phyloP scores from a whole-genome alignment of 805 yeast genomes.

The Candida boidinii region DNA sequence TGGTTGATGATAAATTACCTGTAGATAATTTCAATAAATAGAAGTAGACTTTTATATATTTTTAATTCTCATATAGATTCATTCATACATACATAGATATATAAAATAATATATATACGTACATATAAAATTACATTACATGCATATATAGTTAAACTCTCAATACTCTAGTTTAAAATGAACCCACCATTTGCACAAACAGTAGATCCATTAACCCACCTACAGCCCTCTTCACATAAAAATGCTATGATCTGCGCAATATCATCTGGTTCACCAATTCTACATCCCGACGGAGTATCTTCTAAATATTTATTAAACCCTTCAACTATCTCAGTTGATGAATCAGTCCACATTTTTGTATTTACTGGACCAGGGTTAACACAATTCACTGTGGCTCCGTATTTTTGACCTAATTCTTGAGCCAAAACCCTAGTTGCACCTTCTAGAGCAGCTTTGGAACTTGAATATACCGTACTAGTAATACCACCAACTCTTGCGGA shows the following conservation, averaged over 20 bases:
- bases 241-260: conserved; percentile 12
- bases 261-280: conserved; percentile 13
- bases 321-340: conserved; percentile 8
- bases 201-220: conserved; percentile 11
- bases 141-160: neutral
- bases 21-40: conserved; percentile 2
- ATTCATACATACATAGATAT: neutral
- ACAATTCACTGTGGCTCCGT: conserved; percentile 9
- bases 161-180: conserved; percentile 1
- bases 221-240: conserved; percentile 8
- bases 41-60: neutral
- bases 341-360: conserved; percentile 10
- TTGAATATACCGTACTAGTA: conserved; percentile 6
- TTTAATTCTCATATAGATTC: neutral
- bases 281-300: conserved; percentile 11
- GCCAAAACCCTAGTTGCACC: conserved; percentile 9
- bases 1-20: conserved; percentile 12
- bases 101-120: neutral
- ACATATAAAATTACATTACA: neutral
- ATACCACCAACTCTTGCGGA: conserved; percentile 7
- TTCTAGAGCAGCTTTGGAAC: conserved; percentile 12
- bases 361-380: conserved; percentile 9
- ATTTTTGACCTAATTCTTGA: conserved; percentile 10
- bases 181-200: conserved; percentile 12
- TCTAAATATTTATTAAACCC: conserved; percentile 4